Conservation (phyloP, 306 rosid genomes). For the Sophora flavescens region DNA sequence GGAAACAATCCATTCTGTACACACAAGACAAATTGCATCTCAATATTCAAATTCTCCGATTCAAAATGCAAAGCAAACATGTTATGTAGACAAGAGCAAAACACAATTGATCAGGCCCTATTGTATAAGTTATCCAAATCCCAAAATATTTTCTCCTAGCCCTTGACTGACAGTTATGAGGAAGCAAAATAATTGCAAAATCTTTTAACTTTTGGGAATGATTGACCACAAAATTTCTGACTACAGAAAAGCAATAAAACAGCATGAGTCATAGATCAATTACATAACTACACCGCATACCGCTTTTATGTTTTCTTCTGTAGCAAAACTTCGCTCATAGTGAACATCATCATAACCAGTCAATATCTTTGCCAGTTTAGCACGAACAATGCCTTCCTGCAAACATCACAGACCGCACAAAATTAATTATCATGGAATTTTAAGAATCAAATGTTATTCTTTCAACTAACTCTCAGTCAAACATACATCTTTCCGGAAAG, state of each 20-base stretch:
- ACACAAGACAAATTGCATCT: conserved; percentile 27
- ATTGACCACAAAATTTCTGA: conserved; percentile 22
- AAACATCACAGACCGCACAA: conserved; percentile 44
- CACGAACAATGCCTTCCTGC: conserved; percentile 95
- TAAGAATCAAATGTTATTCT: conserved; percentile 23
- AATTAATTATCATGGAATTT: conserved; percentile 41
- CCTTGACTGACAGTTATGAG: conserved; percentile 29
- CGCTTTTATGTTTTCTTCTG: conserved; percentile 77
- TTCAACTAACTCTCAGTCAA: conserved; percentile 36
- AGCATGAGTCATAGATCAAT: conserved; percentile 18
- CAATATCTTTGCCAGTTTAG: conserved; percentile 78
- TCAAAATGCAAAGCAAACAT: conserved; percentile 20
- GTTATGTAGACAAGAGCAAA: conserved; percentile 16
- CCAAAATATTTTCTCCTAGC: not conserved
- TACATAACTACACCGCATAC: conserved; percentile 61
- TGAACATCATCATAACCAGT: conserved; percentile 80
- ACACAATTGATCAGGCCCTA: conserved; percentile 8
- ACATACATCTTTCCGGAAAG: conserved; percentile 89
- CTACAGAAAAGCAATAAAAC: conserved; percentile 19
- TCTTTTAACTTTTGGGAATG: conserved; percentile 20
- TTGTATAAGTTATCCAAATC: conserved; percentile 20
- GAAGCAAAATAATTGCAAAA: conserved; percentile 39
- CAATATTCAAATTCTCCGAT: conserved; percentile 19
- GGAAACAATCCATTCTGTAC: conserved; percentile 27
- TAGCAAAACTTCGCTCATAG: conserved; percentile 88